Conservation (phyloP, 129 eudicot genomes). For the Ambrosia trifida region DNA sequence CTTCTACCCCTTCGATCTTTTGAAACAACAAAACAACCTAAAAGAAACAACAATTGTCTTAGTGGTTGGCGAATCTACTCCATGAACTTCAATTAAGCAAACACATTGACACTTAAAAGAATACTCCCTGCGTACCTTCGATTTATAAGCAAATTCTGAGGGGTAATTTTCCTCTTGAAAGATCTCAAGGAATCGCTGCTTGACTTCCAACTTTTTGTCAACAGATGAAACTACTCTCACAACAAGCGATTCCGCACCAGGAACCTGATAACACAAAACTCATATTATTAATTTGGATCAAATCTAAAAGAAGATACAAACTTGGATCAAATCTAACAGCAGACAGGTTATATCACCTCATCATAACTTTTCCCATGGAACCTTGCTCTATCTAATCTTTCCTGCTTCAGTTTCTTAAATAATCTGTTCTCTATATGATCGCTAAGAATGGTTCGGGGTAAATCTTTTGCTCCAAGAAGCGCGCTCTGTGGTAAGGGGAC, state of each 20-base stretch:
- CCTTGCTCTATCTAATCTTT: conserved; percentile 79
- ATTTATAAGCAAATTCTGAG: conserved; percentile 80
- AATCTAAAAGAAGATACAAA: not conserved
- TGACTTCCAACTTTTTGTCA: conserved; percentile 95
- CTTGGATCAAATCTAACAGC: not conserved
- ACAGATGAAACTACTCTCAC: conserved; percentile 95
- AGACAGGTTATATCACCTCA: conserved; percentile 50
- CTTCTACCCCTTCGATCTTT: conserved; percentile 99
- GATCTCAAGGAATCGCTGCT: conserved; percentile 82
- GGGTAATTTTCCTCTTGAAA: conserved; percentile 91
- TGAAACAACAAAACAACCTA: conserved; percentile 93
- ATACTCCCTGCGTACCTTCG: conserved; percentile 54
- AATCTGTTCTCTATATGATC: conserved; percentile 85
- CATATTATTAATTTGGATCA: no score
- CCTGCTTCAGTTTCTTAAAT: conserved; percentile 65
- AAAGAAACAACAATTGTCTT: conserved; percentile 22
- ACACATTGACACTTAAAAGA: not conserved
- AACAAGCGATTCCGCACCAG: conserved; percentile 93
- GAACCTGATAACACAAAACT: conserved; percentile 55
- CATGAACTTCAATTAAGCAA: conserved; percentile 11
- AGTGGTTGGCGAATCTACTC: conserved; percentile 3
- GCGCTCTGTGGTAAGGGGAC: conserved; percentile 92
- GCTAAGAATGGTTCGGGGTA: conserved; percentile 86
- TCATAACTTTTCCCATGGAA: conserved; percentile 70
- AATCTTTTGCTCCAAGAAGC: conserved; percentile 98